phyloP scores from a whole-genome alignment of 495 filamentous ascomycete genomes.

The Xylaria castorea region DNA sequence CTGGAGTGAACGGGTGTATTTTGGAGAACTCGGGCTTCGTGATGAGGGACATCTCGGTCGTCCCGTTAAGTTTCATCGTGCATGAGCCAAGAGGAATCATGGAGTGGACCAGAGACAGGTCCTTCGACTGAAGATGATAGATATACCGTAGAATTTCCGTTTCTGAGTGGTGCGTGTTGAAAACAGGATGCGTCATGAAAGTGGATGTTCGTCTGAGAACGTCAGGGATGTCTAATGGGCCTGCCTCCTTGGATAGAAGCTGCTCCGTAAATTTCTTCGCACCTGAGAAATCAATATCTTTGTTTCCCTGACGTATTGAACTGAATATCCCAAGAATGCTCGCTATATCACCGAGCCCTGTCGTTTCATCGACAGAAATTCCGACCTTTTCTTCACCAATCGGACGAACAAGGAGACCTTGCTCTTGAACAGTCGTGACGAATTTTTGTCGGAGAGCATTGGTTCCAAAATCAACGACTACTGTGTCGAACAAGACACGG shows the following conservation, averaged over 20 bases:
- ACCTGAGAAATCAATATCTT: conserved; percentile 40
- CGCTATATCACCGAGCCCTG: conserved; percentile 37
- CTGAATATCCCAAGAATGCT: conserved; percentile 37
- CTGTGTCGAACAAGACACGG: conserved; percentile 77
- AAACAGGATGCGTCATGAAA: conserved; percentile 91
- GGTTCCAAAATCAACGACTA: conserved; percentile 66
- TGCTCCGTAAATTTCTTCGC: conserved; percentile 46
- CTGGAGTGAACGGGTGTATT: conserved; percentile 83
- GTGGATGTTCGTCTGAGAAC: conserved; percentile 72
- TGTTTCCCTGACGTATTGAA: background rate
- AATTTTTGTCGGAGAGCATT: conserved; percentile 24
- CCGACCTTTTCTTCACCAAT: conserved; percentile 36
- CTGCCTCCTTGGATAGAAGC: conserved; percentile 47
- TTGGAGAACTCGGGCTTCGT: conserved; percentile 85
- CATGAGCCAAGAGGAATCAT: conserved; percentile 99
- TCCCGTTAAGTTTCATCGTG: conserved; percentile 99
- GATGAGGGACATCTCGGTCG: conserved; percentile 90
- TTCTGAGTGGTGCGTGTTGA: conserved; percentile 97
- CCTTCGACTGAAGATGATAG: conserved; percentile 91
- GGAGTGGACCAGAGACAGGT: conserved; percentile 92
- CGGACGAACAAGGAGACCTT: conserved; percentile 39
- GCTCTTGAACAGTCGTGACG: conserved; percentile 24
- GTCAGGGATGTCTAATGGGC: conserved; percentile 60
- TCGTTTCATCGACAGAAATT: conserved; percentile 55
- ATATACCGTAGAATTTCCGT: conserved; percentile 97